Evolutionary conservation across 2,329 filamentous ascomycete species (phyloP), one percentile per base, ranked within the genome.

Genomic region (Fusarium zealandicum): DNA sequence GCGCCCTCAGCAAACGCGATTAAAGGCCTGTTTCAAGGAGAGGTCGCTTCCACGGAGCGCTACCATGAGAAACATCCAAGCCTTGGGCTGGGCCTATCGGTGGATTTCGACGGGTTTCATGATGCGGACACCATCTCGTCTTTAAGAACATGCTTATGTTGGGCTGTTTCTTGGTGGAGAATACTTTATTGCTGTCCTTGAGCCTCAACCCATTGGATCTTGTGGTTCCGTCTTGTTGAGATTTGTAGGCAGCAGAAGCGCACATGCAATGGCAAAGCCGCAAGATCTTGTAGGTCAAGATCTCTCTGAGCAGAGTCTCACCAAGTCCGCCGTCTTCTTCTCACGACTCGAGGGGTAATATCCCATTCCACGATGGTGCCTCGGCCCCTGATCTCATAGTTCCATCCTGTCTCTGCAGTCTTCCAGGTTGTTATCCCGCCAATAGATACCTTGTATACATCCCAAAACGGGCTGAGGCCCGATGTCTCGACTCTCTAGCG

Each of bases 371-470:
- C 13, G 6, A 25, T 27, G 14, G 13, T 27, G 36, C 41, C 30
- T 44, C 31, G 35, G 18, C 37, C 46, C 46, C 44, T 47, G 35
- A 32, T 39, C 44, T 25, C 17, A 20, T 14, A 7, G 43, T 46
- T 22, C 43, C 43, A 30, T 48, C 37, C 46, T 30, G 30, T 35
- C 46, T 33, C 46, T 37, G 36, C 20, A 20, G 27, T 27, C 17
- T 22, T n/a, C n/a, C n/a, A n/a, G n/a, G n/a, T n/a, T 33, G 16
- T 57, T 57, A 53, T 57, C 38, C 55, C 53, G 47, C 55, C 55
- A 57, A 58, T 58, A 18, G 1, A 39, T 10, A 1, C 18, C 16
- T 6, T 2, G 16, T 5, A 4, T 2, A 1, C 5, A 27, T 47
- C 28, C 37, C 28, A 30, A 52, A 57, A 53, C 11, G 13, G 38